These are phyloP conservation scores for Poa pratensis DNA, from an alignment of 176 grass and related monocot genomes.

Conservation along the genomic window DNA sequence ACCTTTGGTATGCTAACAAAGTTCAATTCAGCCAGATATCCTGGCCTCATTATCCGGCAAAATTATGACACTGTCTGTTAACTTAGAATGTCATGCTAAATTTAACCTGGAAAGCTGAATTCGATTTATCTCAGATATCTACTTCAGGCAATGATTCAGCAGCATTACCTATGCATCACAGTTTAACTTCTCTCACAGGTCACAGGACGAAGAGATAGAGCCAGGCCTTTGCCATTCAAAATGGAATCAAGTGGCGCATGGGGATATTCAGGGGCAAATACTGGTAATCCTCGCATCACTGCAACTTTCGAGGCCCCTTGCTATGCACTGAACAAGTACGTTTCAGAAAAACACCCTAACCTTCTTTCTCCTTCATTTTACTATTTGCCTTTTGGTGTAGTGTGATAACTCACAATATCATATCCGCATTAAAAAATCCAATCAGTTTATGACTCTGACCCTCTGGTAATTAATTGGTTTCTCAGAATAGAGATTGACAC, in stretches of 20 bases:
- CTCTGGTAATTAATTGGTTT: slow-evolving; percentile 17
- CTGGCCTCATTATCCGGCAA: background rate
- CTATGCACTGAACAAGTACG: slow-evolving; percentile 93
- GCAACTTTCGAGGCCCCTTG: slow-evolving; percentile 90
- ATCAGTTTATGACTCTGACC: background rate
- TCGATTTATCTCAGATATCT: background rate
- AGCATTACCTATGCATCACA: slow-evolving; percentile 18
- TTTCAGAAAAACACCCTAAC: slow-evolving; percentile 19
- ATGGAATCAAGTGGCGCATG: slow-evolving; percentile 93
- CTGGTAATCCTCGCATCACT: slow-evolving; percentile 82
- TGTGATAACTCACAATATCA: background rate
- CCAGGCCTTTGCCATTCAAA: slow-evolving; percentile 88
- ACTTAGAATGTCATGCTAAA: background rate
- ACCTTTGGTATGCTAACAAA: background rate
- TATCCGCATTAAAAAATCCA: slow-evolving; percentile 7
- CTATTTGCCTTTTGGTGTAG: background rate
- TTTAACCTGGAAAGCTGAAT: background rate
- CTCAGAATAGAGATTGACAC: slow-evolving; percentile 97
- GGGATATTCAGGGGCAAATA: slow-evolving; percentile 89
- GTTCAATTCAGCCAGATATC: background rate
- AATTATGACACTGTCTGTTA: background rate
- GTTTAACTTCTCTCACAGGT: slow-evolving; percentile 55
- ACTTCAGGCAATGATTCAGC: background rate
- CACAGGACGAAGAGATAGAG: slow-evolving; percentile 95
- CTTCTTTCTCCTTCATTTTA: background rate